These are phyloP conservation scores for Ramaria rubella DNA, from an alignment of 768 basidiomycete genomes.

Conservation along the genomic window DNA sequence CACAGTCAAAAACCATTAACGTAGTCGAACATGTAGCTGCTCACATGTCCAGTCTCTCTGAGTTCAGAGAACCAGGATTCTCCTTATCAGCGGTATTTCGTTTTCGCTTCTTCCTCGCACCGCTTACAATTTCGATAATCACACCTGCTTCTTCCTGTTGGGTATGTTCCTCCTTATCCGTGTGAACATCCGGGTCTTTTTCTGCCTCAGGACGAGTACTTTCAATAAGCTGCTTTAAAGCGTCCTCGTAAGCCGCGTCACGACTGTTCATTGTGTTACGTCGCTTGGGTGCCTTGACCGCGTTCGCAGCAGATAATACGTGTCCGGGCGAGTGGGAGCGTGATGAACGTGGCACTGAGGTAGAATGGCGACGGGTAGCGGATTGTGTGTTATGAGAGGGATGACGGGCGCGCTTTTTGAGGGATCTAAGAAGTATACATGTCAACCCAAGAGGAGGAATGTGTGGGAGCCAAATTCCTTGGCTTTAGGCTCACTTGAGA, in stretches of 20 bases:
- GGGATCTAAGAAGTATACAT: slow-evolving; percentile 41
- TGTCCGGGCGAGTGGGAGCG: slow-evolving; percentile 68
- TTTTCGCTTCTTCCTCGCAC: slow-evolving; percentile 65
- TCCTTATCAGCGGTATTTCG: slow-evolving; percentile 29
- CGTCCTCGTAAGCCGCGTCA: slow-evolving; percentile 90
- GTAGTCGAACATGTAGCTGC: background rate
- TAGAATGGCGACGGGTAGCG: slow-evolving; percentile 28
- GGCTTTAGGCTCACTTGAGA: slow-evolving; percentile 54
- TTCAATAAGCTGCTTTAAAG: slow-evolving; percentile 46
- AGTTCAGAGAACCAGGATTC: background rate
- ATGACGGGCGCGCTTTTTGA: slow-evolving; percentile 55
- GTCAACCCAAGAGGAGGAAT: slow-evolving; percentile 16
- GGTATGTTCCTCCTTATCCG: slow-evolving; percentile 12
- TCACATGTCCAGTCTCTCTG: slow-evolving; percentile 31
- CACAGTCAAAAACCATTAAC: background rate
- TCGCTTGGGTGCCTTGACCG: slow-evolving; percentile 49
- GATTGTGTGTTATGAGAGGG: slow-evolving; percentile 59
- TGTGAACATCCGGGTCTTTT: slow-evolving; percentile 12
- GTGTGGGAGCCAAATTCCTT: slow-evolving; percentile 10
- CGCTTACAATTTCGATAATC: slow-evolving; percentile 31
- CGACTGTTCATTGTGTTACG: slow-evolving; percentile 97
- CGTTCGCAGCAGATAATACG: slow-evolving; percentile 32
- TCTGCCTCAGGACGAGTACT: slow-evolving; percentile 19
- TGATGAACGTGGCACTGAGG: slow-evolving; percentile 52
- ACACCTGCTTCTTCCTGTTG: slow-evolving; percentile 37